Base-by-base conservation (phyloP, 2,329 filamentous ascomycete species). In the Blastomyces gilchristii region DNA sequence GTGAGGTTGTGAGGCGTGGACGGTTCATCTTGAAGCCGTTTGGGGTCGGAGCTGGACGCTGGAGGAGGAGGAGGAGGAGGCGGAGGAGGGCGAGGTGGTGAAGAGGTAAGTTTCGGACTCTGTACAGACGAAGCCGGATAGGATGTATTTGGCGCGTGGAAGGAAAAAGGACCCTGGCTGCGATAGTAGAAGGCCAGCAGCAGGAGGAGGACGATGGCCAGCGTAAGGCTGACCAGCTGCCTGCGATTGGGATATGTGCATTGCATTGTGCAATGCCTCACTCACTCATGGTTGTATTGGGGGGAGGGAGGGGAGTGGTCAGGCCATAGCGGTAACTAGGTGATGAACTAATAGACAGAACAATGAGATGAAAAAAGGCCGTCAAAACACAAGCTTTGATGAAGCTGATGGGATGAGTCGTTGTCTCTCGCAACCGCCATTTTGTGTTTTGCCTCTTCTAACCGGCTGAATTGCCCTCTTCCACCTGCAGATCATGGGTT, bases 1-100 rank as follows among this genome's bases (percentile, higher is more conserved):
- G 81, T 81, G 67, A 83, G 85, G 49, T 78, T 78, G 22, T 45
- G 39, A 18, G 57, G 41, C 3, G 41, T 22, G 34, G 53, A 5
- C 2, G 37, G 16, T 54, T n/a, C 8, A 54, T 54, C 9, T n/a
- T 37, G 28, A 22, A 2, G 16, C 5, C 11, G 18, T 37, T 37
- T 37, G 16, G 54, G 11, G 11, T 9, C 22, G n/a, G 39, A 25
- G 39, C 12, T 14, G 12, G 56, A 25, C 4, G 39, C 22, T 18
- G 41, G 41, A 43, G 41, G 41, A 1, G 41, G 11, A 18, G 41
- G 41, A 2, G 18, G 9, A 22, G 37, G 39, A 1, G n/a, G 18
- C n/a, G 45, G 52, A 18, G 28, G 28, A n/a, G 52, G 52, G n/a
- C 2, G 31, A 11, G 18, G 53, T 0, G 53, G 34, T 14, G 16